Evolutionary conservation across 148 eudicot genomes (phyloP).

Genomic region (Arctostaphylos glauca): DNA sequence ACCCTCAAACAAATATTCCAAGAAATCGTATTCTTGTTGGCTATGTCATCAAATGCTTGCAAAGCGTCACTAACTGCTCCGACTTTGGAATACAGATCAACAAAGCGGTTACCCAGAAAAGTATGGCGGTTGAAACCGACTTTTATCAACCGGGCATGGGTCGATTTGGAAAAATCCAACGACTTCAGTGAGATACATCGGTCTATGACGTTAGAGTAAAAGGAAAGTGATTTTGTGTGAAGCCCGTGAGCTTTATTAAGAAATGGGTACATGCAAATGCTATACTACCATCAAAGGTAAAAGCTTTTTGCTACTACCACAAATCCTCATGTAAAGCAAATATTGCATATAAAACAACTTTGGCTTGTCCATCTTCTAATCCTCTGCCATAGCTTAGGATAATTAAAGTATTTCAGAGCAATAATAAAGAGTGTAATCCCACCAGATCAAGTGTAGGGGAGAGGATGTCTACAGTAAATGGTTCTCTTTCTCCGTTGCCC

Average conservation of each 20-base stretch:
- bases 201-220: constrained; percentile 44
- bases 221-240: constrained; percentile 40
- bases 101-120: constrained; percentile 68
- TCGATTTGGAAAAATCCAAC: constrained; percentile 31
- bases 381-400: too few relatives aligned
- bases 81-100: constrained; percentile 50
- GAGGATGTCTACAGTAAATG: too few relatives aligned
- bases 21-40: constrained; percentile 48
- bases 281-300: neutral
- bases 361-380: neutral
- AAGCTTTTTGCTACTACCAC: neutral
- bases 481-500: too few relatives aligned
- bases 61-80: constrained; percentile 33
- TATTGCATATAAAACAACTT: neutral
- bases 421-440: too few relatives aligned
- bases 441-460: too few relatives aligned
- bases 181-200: constrained; percentile 46
- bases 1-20: constrained; percentile 75
- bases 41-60: constrained; percentile 55
- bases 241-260: constrained; percentile 13
- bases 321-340: neutral
- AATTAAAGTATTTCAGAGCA: too few relatives aligned
- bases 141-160: constrained; percentile 70
- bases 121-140: constrained; percentile 57
- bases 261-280: constrained; percentile 40